Percentiles rank a stretch among this genome's conserved stretches.
These are phyloP conservation scores for Symmetrospora coprosmae DNA, from an alignment of 768 basidiomycete genomes.

Conservation along the genomic window DNA sequence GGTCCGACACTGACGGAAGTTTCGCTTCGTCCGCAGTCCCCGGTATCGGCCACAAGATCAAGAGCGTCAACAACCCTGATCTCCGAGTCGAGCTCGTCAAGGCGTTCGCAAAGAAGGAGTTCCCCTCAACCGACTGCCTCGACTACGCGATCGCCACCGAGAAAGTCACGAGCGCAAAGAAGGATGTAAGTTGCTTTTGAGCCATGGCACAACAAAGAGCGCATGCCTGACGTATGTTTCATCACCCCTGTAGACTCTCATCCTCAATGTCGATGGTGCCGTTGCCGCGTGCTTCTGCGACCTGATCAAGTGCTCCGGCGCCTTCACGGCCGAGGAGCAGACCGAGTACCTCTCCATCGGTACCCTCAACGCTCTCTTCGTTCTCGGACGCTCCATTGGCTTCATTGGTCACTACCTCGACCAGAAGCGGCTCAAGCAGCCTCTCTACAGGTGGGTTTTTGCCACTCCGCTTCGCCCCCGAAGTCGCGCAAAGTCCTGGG, in stretches of 20 bases:
- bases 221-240: slow-evolving; percentile 19
- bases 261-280: slow-evolving; percentile 90
- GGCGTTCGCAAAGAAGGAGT: slow-evolving; percentile 87
- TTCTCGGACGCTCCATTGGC: slow-evolving; percentile 90
- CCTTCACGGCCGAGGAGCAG: slow-evolving; percentile 88
- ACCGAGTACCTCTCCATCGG: slow-evolving; percentile 90
- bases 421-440: slow-evolving; percentile 56
- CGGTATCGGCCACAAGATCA: slow-evolving; percentile 99
- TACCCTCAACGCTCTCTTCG: slow-evolving; percentile 89
- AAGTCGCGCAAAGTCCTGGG: too few species aligned
- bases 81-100: slow-evolving; percentile 46
- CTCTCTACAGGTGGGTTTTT: slow-evolving; percentile 56
- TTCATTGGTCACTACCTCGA: slow-evolving; percentile 67
- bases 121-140: slow-evolving; percentile 62
- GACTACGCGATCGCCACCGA: slow-evolving; percentile 72
- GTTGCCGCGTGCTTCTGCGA: slow-evolving; percentile 64
- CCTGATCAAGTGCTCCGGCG: slow-evolving; percentile 75
- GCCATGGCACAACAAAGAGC: too few species aligned
- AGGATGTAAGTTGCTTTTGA: slow-evolving; percentile 55
- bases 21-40: slow-evolving; percentile 50
- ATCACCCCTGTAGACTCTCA: slow-evolving; percentile 43
- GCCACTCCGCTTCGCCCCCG: too few species aligned
- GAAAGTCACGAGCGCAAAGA: slow-evolving; percentile 94
- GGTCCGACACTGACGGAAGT: background rate
- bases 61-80: slow-evolving; percentile 83